These are phyloP conservation scores for Diaporthe ampelina DNA, from an alignment of 2,329 filamentous ascomycete genomes.

Conservation along the genomic window DNA sequence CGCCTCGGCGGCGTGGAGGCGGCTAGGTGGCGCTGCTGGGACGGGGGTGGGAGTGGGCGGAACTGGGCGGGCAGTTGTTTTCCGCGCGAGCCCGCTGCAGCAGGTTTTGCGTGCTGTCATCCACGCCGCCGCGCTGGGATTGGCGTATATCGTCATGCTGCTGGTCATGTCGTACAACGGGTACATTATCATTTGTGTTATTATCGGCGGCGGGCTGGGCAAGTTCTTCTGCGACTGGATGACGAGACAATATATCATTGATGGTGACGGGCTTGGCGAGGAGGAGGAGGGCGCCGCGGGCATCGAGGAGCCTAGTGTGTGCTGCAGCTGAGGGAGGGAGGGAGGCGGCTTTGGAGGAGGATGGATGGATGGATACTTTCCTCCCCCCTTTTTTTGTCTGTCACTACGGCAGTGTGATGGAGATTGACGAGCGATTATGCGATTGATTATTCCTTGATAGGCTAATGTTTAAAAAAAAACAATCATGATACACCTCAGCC, in stretches of 20 bases:
- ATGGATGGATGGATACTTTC: too few relatives aligned
- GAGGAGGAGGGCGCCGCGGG: conserved; percentile 48
- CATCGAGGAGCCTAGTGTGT: conserved; percentile 62
- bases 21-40: conserved; percentile 5
- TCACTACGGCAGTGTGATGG: not conserved
- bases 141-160: conserved; percentile 61
- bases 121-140: conserved; percentile 56
- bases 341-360: too few relatives aligned
- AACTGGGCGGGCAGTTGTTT: conserved; percentile 47
- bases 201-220: conserved; percentile 63
- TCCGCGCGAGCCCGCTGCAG: conserved; percentile 57
- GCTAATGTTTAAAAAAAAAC: conserved; percentile 4
- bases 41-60: conserved; percentile 25
- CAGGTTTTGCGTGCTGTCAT: conserved; percentile 56
- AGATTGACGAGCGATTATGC: conserved; percentile 1
- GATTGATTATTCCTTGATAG: not conserved
- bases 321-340: conserved; percentile 56
- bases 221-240: conserved; percentile 70
- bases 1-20: conserved; percentile 4
- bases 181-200: conserved; percentile 59
- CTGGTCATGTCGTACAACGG: conserved; percentile 63
- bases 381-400: not conserved
- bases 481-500: not conserved
- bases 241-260: conserved; percentile 57
- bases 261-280: conserved; percentile 43